Evolutionary conservation across 768 basidiomycete species (phyloP).

Genomic region (Sistotremastrum suecicum): DNA sequence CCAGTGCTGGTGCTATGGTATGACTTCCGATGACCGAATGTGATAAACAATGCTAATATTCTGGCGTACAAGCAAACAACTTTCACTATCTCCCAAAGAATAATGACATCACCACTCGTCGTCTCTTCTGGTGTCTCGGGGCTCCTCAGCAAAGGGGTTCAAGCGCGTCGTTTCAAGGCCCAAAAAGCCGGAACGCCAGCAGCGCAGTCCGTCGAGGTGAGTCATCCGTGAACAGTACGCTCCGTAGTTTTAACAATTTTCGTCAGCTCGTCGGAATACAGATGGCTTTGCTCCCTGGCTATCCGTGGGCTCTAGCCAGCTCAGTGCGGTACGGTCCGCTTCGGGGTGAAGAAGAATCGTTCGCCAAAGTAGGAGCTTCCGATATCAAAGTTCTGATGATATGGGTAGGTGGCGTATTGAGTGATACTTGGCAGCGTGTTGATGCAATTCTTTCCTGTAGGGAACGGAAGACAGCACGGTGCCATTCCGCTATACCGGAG

Average conservation of each 20-base stretch:
- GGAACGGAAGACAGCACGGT: constrained; percentile 10
- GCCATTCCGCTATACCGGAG: constrained; percentile 1
- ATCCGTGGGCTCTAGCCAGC: constrained; percentile 6
- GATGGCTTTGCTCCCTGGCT: constrained; percentile 6
- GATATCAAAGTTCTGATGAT: constrained; percentile 6
- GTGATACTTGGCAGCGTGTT: neutral
- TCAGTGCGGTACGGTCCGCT: constrained; percentile 14
- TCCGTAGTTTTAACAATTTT: neutral
- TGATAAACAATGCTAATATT: neutral
- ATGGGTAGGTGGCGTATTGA: constrained; percentile 1
- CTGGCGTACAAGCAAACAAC: neutral
- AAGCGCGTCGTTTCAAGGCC: neutral
- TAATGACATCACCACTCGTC: neutral
- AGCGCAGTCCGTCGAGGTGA: neutral
- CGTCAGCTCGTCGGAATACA: constrained; percentile 2
- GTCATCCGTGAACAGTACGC: neutral
- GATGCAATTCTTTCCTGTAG: neutral
- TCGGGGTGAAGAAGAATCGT: constrained; percentile 12
- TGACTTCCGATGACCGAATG: neutral
- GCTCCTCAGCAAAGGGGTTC: neutral
- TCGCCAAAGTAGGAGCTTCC: constrained; percentile 7
- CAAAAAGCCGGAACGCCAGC: neutral
- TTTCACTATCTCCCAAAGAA: neutral
- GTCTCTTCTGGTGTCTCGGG: neutral
- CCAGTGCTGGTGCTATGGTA: constrained; percentile 55